These are phyloP conservation scores for Monsonia emarginata DNA, from an alignment of 441 rosid genomes.

Conservation along the genomic window DNA sequence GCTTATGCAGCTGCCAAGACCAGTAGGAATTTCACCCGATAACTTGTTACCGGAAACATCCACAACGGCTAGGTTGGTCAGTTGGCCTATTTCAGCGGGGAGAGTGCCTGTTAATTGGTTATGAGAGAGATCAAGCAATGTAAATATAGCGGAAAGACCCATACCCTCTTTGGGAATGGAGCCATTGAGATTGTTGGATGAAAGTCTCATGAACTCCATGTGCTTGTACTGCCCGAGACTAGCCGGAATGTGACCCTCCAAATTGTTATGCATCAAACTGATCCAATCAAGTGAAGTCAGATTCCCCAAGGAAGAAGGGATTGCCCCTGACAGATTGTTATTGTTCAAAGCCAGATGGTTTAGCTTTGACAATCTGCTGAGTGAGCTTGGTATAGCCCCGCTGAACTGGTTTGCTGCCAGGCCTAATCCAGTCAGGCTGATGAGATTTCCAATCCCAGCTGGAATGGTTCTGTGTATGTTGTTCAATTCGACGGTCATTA, in stretches of 20 bases:
- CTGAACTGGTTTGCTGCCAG: not conserved
- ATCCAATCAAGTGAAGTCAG: not conserved
- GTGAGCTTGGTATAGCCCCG: not conserved
- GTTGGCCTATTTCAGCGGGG: slow-evolving; percentile 11
- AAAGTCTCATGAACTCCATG: not conserved
- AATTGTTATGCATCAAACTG: not conserved
- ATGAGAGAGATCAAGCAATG: not conserved
- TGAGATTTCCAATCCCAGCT: not conserved
- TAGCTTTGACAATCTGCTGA: not conserved
- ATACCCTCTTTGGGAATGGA: slow-evolving; percentile 11
- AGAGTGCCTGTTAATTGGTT: slow-evolving; percentile 17
- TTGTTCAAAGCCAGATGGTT: not conserved
- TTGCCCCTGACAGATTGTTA: slow-evolving; percentile 8
- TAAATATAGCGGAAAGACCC: not conserved
- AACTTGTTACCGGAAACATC: slow-evolving; percentile 15
- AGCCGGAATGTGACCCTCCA: slow-evolving; percentile 13
- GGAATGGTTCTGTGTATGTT: slow-evolving; percentile 14
- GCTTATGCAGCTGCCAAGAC: slow-evolving; percentile 9
- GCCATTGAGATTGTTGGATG: slow-evolving; percentile 15
- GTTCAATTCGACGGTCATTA: not conserved
- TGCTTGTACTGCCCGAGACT: slow-evolving; percentile 8
- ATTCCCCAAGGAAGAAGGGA: slow-evolving; percentile 2
- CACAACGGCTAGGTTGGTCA: not conserved
- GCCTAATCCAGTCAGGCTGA: not conserved
- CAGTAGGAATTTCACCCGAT: slow-evolving; percentile 19